Conservation (phyloP, 1,139 yeast species). For the Suhomyces terraborum region DNA sequence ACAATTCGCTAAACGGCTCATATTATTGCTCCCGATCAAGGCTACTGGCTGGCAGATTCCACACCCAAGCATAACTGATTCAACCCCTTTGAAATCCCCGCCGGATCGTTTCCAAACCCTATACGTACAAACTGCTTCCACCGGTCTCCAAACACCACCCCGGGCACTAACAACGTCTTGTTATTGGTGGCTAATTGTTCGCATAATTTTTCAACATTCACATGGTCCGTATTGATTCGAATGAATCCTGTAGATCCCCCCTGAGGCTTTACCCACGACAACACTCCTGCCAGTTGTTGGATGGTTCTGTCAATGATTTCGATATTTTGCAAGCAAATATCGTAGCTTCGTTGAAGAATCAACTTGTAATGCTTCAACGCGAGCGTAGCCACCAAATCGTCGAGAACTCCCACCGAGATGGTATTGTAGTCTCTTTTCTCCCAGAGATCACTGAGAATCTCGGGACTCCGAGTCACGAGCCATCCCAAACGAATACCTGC, state of each 20-base stretch:
- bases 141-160: conserved; percentile 46
- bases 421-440: conserved; percentile 55
- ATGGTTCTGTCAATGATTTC: conserved; percentile 37
- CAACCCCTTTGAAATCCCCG: conserved; percentile 19
- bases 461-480: conserved; percentile 42
- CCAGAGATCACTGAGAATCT: conserved; percentile 34
- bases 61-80: conserved; percentile 2
- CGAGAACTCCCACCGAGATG: conserved; percentile 51
- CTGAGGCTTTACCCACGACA: conserved; percentile 45
- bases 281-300: conserved; percentile 29
- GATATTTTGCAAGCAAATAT: conserved; percentile 41
- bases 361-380: conserved; percentile 38
- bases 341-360: conserved; percentile 41
- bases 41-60: neutral
- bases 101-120: conserved; percentile 52
- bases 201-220: conserved; percentile 38
- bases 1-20: neutral
- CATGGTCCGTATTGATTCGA: conserved; percentile 27
- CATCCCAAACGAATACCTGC: conserved; percentile 62
- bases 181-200: conserved; percentile 37
- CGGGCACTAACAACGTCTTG: conserved; percentile 49
- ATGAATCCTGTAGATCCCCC: conserved; percentile 56
- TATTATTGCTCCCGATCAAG: neutral
- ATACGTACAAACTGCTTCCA: conserved; percentile 46
- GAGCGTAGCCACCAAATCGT: conserved; percentile 50